Base-by-base conservation (phyloP, 768 basidiomycete species). In the Termitomyces sp. region DNA sequence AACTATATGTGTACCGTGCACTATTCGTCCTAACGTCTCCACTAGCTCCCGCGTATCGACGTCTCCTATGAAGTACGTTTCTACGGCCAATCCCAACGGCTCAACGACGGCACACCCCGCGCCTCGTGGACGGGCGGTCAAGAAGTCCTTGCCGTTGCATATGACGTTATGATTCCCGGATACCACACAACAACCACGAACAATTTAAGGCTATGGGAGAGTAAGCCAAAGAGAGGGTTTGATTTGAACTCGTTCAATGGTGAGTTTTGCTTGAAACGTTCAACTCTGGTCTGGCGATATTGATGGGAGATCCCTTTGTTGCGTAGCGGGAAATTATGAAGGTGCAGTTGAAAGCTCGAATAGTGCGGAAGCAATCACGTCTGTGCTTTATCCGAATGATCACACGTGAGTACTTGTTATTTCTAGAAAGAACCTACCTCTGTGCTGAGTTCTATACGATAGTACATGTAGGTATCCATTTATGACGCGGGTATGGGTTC, bases 181-280 rank as follows among this genome's bases (percentile, higher is more conserved):
- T 94, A 84, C 69, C 80, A 79, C 28, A 95, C 91, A 44, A 81
- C 80, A 72, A 94, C 87, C 62, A 94, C 92, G 53, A 95, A 96
- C 77, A 98, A 97, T 73, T 76, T 98, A 65, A 79, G 90, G 61
- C 78, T 86, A 56, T 92, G 87, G 92, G 92, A 89, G 77, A 87
- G 80, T 68, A 88, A 88, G 75, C 87, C 93, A 26, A 92, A 93
- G 79, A 79, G 91, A 66, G 92, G 91, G 1, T 98, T 98, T 69
- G 95, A 98, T 74, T 72, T 98, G 64, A 90, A 94, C 71, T 91
- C 89, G 49, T 98, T 98, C 84, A 98, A 98, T 69, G 92, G 91
- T 91, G 8, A 61, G 28, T 14, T 58, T 16, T 9, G 9, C 23
- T 20, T 33, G 23, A 10, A 20, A 9, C 18, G 1, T 23, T 20